Evolutionary conservation across 2,329 filamentous ascomycete species (phyloP).

Genomic region (Nemania bipapillata): DNA sequence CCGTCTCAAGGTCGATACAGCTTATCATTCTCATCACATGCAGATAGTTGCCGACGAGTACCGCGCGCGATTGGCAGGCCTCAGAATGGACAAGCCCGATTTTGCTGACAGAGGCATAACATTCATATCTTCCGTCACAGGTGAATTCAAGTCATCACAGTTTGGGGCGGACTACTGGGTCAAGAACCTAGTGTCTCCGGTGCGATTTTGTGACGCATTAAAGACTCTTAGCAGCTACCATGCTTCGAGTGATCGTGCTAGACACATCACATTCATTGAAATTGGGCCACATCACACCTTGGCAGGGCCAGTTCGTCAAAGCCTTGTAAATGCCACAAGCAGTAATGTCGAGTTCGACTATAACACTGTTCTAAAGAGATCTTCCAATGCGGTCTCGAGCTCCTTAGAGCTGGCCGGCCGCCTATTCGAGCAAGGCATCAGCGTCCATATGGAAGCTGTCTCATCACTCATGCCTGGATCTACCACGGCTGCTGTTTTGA

Average conservation of each 20-base stretch:
- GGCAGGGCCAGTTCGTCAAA: slow-evolving; percentile 1
- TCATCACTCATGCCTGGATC: neutral
- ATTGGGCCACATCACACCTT: slow-evolving; percentile 27
- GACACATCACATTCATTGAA: neutral
- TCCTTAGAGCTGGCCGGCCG: slow-evolving; percentile 8
- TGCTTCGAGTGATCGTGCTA: neutral
- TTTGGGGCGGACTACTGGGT: slow-evolving; percentile 25
- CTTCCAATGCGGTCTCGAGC: slow-evolving; percentile 16
- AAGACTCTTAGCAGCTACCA: neutral
- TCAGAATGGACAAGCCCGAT: neutral
- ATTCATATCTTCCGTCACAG: slow-evolving; percentile 26
- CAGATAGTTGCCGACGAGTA: slow-evolving; percentile 19
- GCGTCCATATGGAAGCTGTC: slow-evolving; percentile 6
- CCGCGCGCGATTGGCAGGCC: neutral
- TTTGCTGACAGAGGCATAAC: neutral
- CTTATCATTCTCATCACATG: slow-evolving; percentile 36
- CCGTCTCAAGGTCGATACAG: slow-evolving; percentile 19
- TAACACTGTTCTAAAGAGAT: slow-evolving; percentile 18
- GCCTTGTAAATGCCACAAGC: neutral
- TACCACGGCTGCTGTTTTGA: neutral
- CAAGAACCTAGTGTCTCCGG: slow-evolving; percentile 14
- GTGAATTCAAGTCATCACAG: neutral
- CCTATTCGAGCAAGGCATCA: slow-evolving; percentile 23
- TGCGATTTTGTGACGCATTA: slow-evolving; percentile 21
- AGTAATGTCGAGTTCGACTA: slow-evolving; percentile 14